Conservation (phyloP, 176 grass and related monocot genomes). For the Carex pumila region DNA sequence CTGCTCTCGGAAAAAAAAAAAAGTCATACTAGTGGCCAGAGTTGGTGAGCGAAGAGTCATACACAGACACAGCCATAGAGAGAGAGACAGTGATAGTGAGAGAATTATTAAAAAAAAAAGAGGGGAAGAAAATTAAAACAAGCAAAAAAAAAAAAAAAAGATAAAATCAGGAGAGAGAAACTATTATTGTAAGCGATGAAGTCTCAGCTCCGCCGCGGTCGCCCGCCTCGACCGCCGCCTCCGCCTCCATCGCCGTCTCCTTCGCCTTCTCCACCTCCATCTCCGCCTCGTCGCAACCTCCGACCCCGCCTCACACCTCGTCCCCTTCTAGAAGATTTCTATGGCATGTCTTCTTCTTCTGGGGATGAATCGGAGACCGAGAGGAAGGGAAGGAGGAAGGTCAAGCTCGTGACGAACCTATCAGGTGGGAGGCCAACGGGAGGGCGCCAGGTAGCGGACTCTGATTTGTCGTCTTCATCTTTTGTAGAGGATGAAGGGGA, state of each 20-base stretch:
- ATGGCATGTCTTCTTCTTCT: slow-evolving; percentile 31
- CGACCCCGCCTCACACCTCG: slow-evolving; percentile 30
- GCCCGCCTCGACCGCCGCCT: slow-evolving; percentile 44
- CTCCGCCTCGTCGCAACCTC: slow-evolving; percentile 28
- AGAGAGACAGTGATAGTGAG: slow-evolving; percentile 32
- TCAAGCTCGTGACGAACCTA: slow-evolving; percentile 81
- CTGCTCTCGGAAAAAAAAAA: not conserved
- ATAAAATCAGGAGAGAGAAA: slow-evolving; percentile 20
- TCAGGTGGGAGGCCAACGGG: slow-evolving; percentile 42
- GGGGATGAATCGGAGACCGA: slow-evolving; percentile 30
- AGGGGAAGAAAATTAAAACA: slow-evolving; percentile 22
- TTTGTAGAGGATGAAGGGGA: slow-evolving; percentile 26
- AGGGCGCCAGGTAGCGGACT: slow-evolving; percentile 29
- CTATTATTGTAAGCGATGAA: slow-evolving; percentile 13
- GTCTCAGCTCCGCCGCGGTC: slow-evolving; percentile 61
- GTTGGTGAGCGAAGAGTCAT: slow-evolving; percentile 15
- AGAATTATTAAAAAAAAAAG: slow-evolving; percentile 23
- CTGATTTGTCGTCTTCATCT: slow-evolving; percentile 26
- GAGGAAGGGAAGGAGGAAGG: slow-evolving; percentile 51
- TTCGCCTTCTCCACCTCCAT: slow-evolving; percentile 39
- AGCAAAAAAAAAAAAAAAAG: slow-evolving; percentile 28
- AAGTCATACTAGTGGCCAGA: slow-evolving; percentile 30
- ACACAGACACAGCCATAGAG: not conserved
- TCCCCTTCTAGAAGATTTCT: slow-evolving; percentile 38
- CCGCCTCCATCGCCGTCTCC: slow-evolving; percentile 11